Conservation (phyloP, 2,329 filamentous ascomycete species). For the Nemania bipapillata region DNA sequence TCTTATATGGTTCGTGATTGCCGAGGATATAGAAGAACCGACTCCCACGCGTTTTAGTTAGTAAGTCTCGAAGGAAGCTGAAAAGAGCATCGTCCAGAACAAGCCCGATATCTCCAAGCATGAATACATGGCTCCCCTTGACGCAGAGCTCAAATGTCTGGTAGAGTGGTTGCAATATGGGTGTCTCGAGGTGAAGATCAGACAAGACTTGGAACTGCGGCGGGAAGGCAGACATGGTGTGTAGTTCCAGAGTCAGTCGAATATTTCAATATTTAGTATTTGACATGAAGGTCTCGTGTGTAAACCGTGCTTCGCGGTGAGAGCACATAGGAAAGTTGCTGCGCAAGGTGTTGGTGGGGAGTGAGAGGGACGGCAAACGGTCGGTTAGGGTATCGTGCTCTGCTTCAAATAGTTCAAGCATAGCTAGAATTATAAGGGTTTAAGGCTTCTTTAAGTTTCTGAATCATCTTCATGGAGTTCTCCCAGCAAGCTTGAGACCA, state of each 20-base stretch:
- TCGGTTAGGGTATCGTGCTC: neutral
- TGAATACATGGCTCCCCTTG: constrained; percentile 22
- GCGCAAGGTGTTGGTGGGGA: constrained; percentile 13
- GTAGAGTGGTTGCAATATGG: constrained; percentile 14
- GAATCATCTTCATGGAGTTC: constrained; percentile 8
- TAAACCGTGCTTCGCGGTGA: constrained; percentile 12
- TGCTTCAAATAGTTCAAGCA: constrained; percentile 8
- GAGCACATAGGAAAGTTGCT: constrained; percentile 20
- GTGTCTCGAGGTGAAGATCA: constrained; percentile 29
- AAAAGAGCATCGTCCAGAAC: constrained; percentile 23
- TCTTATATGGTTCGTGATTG: constrained; percentile 27
- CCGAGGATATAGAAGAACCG: constrained; percentile 29
- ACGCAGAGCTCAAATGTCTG: constrained; percentile 8
- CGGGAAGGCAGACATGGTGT: constrained; percentile 22
- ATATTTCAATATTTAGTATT: constrained; percentile 8
- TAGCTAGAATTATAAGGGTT: constrained; percentile 14
- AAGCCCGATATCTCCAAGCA: constrained; percentile 26
- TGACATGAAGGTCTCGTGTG: neutral
- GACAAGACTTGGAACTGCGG: constrained; percentile 27
- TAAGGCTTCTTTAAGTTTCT: constrained; percentile 7
- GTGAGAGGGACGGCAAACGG: constrained; percentile 16
- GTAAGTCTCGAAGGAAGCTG: constrained; percentile 15
- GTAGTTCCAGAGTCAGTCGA: constrained; percentile 11
- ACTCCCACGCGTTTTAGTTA: constrained; percentile 16
- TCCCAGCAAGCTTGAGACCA: no score